phyloP scores from a whole-genome alignment of 306 rosid species.

The Rosa persica region DNA sequence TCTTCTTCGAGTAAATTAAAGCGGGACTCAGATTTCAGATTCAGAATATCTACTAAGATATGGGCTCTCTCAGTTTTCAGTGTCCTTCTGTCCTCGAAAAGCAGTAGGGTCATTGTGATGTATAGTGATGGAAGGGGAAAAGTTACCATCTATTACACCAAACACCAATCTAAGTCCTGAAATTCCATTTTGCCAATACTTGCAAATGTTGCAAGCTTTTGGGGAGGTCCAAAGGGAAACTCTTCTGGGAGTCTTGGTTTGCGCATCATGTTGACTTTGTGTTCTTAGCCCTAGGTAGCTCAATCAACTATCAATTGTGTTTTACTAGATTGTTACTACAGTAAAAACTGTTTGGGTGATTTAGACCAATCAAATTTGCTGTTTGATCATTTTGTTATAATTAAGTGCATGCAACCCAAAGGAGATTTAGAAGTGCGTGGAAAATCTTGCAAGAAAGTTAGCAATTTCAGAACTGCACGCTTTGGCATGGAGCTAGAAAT shows the following conservation, averaged over 20 bases:
- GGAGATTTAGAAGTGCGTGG: neutral
- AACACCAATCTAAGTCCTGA: neutral
- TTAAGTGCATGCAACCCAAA: neutral
- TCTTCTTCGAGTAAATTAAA: neutral
- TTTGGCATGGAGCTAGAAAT: neutral
- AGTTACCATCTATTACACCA: conserved; percentile 3
- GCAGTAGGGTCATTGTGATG: neutral
- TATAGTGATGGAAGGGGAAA: neutral
- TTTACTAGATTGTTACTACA: neutral
- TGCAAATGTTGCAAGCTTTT: neutral
- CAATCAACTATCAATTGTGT: neutral
- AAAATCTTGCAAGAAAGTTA: neutral
- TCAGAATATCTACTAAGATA: neutral
- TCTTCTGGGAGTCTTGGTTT: neutral
- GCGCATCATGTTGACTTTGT: neutral
- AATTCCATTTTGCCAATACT: neutral
- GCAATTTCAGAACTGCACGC: neutral
- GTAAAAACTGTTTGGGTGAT: neutral
- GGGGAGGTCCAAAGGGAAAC: neutral
- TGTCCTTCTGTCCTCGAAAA: neutral
- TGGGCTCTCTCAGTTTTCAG: neutral
- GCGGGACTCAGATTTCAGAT: neutral
- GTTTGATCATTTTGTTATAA: neutral
- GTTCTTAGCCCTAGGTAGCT: neutral
- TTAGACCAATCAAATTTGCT: neutral